Percentiles rank a stretch among this genome's conserved stretches.
Evolutionary conservation across 2,329 filamentous ascomycete species (phyloP).

Genomic region (Aspergillus bombycis): DNA sequence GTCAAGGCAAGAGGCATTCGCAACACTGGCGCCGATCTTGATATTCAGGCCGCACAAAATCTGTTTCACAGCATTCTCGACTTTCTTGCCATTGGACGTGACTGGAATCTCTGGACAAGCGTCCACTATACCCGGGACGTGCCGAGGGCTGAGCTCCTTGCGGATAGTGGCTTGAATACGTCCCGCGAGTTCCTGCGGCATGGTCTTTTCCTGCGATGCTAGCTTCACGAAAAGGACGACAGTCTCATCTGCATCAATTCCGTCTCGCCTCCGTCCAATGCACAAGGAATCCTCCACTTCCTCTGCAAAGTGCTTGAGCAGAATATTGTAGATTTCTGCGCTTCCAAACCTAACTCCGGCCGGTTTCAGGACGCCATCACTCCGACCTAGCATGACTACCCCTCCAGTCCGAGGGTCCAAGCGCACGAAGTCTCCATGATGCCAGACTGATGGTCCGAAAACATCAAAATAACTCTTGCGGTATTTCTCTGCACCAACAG

Average conservation of each 20-base stretch:
- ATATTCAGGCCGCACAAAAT: conserved; percentile 86
- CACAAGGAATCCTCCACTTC: conserved; percentile 86
- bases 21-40: conserved; percentile 90
- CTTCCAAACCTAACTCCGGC: conserved; percentile 88
- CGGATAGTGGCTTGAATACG: conserved; percentile 71
- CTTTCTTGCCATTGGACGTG: conserved; percentile 96
- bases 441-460: conserved; percentile 73
- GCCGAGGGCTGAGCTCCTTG: conserved; percentile 79
- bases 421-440: conserved; percentile 89
- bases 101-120: conserved; percentile 85
- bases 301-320: conserved; percentile 77
- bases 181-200: conserved; percentile 63
- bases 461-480: conserved; percentile 82
- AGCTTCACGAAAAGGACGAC: conserved; percentile 89
- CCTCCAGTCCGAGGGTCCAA: conserved; percentile 73
- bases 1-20: conserved; percentile 82
- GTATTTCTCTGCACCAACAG: conserved; percentile 75
- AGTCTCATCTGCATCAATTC: conserved; percentile 76
- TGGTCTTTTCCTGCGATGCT: conserved; percentile 46
- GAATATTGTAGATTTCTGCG: conserved; percentile 95
- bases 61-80: conserved; percentile 95
- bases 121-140: conserved; percentile 83
- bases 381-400: conserved; percentile 86
- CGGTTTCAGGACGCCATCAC: conserved; percentile 91
- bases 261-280: conserved; percentile 72